Evolutionary conservation across 2,329 filamentous ascomycete genomes (phyloP).

Genomic region (Penicillium sp.): DNA sequence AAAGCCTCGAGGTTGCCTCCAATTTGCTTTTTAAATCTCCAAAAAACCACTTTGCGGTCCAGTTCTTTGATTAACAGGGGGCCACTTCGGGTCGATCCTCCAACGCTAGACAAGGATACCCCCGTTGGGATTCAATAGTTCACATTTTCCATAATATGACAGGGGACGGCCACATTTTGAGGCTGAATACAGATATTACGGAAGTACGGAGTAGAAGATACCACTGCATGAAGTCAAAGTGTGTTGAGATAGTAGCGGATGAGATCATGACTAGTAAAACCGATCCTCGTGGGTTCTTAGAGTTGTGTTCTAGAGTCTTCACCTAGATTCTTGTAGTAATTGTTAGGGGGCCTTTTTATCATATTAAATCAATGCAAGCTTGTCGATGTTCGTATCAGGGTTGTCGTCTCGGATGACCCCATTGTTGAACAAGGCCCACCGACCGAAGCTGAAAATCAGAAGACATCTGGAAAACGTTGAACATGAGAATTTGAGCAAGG

Average conservation of each 20-base stretch:
- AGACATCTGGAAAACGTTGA: too few species aligned
- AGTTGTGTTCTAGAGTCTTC: background rate
- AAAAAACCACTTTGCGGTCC: background rate
- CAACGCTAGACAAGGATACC: background rate
- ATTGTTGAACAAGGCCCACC: too few species aligned
- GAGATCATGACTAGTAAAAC: background rate
- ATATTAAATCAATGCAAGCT: too few species aligned
- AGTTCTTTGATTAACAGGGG: background rate
- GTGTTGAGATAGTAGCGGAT: background rate
- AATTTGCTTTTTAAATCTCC: background rate
- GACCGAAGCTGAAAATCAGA: too few species aligned
- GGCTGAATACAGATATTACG: background rate
- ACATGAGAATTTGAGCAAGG: too few species aligned
- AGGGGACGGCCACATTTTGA: background rate
- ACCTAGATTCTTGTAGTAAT: too few species aligned
- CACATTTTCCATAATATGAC: background rate
- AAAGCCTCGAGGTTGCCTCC: background rate
- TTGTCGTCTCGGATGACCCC: too few species aligned
- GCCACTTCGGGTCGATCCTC: background rate
- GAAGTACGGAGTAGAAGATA: background rate
- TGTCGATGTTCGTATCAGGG: too few species aligned
- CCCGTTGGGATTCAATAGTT: slow-evolving; percentile 25
- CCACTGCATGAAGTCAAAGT: background rate
- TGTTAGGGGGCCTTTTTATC: too few species aligned
- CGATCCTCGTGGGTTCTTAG: background rate